Evolutionary conservation across 1,284 basidiomycete species (phyloP), one percentile per base, ranked within the genome.

Genomic region (Phylloboletellus chloephorus): DNA sequence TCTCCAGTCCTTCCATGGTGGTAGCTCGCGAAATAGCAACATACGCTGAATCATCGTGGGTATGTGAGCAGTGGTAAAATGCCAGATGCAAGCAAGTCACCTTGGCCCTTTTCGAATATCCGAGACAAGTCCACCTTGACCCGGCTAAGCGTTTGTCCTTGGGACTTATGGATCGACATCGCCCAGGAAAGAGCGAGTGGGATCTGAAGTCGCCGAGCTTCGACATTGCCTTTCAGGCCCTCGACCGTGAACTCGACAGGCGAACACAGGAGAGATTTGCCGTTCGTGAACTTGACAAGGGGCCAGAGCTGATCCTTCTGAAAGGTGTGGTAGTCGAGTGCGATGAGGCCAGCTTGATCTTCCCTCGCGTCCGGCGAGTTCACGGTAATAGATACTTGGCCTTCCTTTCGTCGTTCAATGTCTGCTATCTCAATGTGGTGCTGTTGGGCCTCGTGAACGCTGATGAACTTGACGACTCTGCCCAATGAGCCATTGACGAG

Each of bases 21-120:
- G 90, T 96, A 5, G 94, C 94, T 25, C 94, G 83, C 6, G 91
- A 94, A 12, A 97, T 73, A 0, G 93, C 94, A 30, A 96, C 93
- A 59, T 97, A 97, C 2, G 88, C 90, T 79, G 50, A 12, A 69
- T 63, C 65, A 66, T 65, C 66, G 32, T 22, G 7, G 40, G 36
- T 23, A 17, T 24, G 21, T 45, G 32, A 43, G 36, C 19, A 9
- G 36, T 1, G 9, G 20, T 5, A 11, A 26, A 22, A 39, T n/a
- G 24, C 25, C 25, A 31, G 19, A 46, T 15, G 23, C 39, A 19
- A 37, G 12, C 26, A 11, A 15, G 7, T 46, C 38, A 78, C 79
- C 78, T 73, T 84, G 80, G 13, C 89, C 90, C 52, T 84, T 88
- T 61, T 93, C 90, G 55, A 95, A 90, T 7, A 73, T 78, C 22